Percentiles rank a stretch among this genome's conserved stretches.
Conservation (phyloP, 257 asterid genomes). For the Scutellaria baicalensis region DNA sequence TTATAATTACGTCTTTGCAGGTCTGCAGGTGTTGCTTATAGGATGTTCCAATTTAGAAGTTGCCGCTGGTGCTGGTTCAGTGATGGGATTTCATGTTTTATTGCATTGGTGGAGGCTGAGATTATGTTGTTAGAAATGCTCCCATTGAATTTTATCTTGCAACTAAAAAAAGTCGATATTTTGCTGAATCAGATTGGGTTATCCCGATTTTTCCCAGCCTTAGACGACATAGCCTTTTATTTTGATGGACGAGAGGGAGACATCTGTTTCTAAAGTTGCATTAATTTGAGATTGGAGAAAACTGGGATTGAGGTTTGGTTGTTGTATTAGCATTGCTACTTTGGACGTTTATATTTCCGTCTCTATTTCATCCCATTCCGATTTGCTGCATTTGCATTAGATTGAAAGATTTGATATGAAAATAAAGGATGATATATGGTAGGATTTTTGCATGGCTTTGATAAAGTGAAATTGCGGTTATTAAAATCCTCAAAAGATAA, state of each 20-base stretch:
- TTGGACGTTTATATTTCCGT: neutral
- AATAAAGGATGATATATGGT: neutral
- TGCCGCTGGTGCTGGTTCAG: conserved; percentile 53
- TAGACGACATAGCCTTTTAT: neutral
- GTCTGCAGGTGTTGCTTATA: conserved; percentile 77
- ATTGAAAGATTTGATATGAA: neutral
- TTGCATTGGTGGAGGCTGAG: conserved; percentile 25
- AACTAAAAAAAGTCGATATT: neutral
- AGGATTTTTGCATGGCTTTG: neutral
- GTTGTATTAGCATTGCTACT: neutral
- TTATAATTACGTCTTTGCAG: conserved; percentile 79
- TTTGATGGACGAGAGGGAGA: conserved; percentile 22
- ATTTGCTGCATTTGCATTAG: neutral
- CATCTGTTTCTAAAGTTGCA: conserved; percentile 7
- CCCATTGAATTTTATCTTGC: neutral
- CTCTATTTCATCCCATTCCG: neutral
- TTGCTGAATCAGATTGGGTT: conserved; percentile 8
- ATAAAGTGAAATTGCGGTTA: too few species aligned
- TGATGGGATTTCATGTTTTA: conserved; percentile 24
- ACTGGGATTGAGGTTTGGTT: neutral
- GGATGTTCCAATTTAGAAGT: conserved; percentile 35
- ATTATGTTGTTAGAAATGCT: conserved; percentile 12
- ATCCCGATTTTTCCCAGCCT: conserved; percentile 7
- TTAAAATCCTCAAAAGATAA: too few species aligned
- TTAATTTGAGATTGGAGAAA: neutral